Evolutionary conservation across 495 filamentous ascomycete genomes (phyloP).

Genomic region (Trichoderma virens): DNA sequence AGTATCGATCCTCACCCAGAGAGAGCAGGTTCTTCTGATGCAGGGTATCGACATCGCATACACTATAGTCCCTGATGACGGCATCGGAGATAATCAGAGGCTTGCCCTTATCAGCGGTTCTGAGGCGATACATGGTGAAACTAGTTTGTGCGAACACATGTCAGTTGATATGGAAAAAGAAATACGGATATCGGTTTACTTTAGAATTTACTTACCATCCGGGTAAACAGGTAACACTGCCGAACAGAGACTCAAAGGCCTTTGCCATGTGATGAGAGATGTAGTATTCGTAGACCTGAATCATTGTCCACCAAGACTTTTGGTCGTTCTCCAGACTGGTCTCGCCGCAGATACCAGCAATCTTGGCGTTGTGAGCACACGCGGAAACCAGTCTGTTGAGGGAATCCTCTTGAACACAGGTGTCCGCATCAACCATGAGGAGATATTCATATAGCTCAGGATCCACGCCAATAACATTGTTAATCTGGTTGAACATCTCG

Average conservation of each 20-base stretch:
- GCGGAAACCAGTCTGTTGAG: conserved; percentile 87
- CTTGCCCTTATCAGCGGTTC: conserved; percentile 84
- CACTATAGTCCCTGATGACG: conserved; percentile 79
- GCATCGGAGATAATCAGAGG: conserved; percentile 87
- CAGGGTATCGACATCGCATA: conserved; percentile 82
- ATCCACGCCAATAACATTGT: conserved; percentile 97
- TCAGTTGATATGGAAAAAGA: conserved; percentile 21
- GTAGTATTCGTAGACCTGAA: conserved; percentile 98
- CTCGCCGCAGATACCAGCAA: conserved; percentile 95
- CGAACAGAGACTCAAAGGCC: conserved; percentile 92
- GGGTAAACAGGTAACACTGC: conserved; percentile 93
- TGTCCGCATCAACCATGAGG: conserved; percentile 97
- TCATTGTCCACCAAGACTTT: conserved; percentile 97
- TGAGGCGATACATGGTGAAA: conserved; percentile 97
- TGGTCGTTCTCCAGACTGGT: conserved; percentile 95
- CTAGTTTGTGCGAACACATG: conserved; percentile 36
- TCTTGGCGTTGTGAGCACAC: conserved; percentile 89
- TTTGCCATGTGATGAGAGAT: conserved; percentile 93
- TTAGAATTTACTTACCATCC: conserved; percentile 79
- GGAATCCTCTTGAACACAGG: conserved; percentile 85
- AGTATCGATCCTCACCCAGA: conserved; percentile 93
- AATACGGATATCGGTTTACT: not conserved
- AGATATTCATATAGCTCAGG: conserved; percentile 96
- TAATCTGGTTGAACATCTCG: conserved; percentile 98
- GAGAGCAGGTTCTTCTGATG: conserved; percentile 98